Base-by-base conservation (phyloP, 192 early-diverging fungal genomes). In the Paraglomus brasilianum region DNA sequence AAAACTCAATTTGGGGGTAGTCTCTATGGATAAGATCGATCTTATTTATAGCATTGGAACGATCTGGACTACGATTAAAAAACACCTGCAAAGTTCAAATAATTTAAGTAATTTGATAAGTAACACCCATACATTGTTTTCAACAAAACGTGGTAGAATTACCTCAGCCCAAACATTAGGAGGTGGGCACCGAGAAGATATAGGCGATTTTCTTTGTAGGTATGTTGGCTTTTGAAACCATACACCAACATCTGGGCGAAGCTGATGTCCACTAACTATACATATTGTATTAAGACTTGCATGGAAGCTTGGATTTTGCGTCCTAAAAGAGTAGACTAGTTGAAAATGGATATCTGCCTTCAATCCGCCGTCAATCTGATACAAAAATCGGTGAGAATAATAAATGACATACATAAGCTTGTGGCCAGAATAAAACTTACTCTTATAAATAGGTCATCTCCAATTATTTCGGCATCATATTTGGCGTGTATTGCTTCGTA, bases 381-480 rank as follows among this genome's bases (percentile, higher is more conserved):
- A 3, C 15, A 61, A 64, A 64, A 64, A 64, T 64, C 41, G 8
- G 62, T 39, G 22, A 49, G 47, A 65, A 30, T 38, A 21, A 30
- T 56, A 56, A 61, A 61, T 44, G 30, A 30, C 30, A 30, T 30
- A 30, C 30, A 2, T 17, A 45, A 19, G 42, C 19, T 24, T 17
- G 42, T 45, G 46, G 43, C 38, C 38, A 62, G 43, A 62, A 62
- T 56, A 19, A 45, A 62, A 46, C n/a, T 62, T 62, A 62, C 60
- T 46, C 24, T 62, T 0, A 62, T 62, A 15, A 62, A 46, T 7
- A 46, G 60, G 19, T 13, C 8, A 62, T 62, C 15, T 13, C 7
- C 8, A 7, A 60, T 41, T 14, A 30, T 60, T 60, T 60, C 43
- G 21, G 44, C 60, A 24, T 62, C 30, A 9, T 45, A 62, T 11